phyloP scores from a whole-genome alignment of 1,284 basidiomycete genomes.

The Papiliotrema terrestris region DNA sequence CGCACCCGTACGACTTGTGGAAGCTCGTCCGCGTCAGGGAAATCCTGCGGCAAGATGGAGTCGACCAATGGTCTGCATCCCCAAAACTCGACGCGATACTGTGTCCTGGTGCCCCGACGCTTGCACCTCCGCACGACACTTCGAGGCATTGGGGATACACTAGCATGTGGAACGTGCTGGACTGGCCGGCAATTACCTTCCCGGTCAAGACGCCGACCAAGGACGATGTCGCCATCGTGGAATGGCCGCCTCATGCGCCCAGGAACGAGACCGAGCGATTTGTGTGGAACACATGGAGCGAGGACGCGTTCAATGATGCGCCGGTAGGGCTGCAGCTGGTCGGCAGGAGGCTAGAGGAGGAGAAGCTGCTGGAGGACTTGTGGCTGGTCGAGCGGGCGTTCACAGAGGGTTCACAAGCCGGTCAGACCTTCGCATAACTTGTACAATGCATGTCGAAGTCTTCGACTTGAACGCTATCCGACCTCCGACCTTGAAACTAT shows the following conservation, averaged over 20 bases:
- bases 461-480: no score
- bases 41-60: not conserved
- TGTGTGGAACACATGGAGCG: constrained; percentile 43
- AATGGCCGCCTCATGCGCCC: constrained; percentile 62
- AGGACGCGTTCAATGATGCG: constrained; percentile 54
- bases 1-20: not conserved
- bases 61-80: not conserved
- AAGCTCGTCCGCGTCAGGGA: not conserved
- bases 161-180: constrained; percentile 5
- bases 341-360: constrained; percentile 58
- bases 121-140: not conserved
- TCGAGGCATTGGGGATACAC: constrained; percentile 7
- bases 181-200: constrained; percentile 34
- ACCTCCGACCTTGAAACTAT: no score
- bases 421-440: no score
- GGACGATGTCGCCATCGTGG: no score
- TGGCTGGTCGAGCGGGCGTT: not conserved
- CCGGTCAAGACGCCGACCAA: not conserved
- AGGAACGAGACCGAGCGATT: constrained; percentile 50
- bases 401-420: no score
- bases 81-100: constrained; percentile 8
- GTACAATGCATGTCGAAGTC: constrained; percentile 50
- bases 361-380: constrained; percentile 7
- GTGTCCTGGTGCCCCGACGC: not conserved
- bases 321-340: constrained; percentile 64